phyloP scores from a whole-genome alignment of 257 asterid species.

The Scutellaria galericulata region DNA sequence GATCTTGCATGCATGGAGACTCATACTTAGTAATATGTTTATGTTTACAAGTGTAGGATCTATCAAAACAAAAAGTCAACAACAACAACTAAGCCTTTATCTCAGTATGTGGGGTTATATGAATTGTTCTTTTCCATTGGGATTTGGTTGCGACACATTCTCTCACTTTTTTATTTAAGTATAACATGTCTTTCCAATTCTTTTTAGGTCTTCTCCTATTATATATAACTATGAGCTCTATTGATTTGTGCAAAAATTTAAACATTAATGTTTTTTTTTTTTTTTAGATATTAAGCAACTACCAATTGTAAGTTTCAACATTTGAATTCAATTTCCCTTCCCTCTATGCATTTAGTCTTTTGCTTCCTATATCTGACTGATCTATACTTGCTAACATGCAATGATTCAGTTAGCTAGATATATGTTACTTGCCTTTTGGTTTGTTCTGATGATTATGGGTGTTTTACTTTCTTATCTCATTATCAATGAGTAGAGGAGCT shows the following conservation, averaged over 20 bases:
- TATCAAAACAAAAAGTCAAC: not conserved
- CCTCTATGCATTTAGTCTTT: not conserved
- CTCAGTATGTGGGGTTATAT: not conserved
- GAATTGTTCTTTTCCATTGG: not conserved
- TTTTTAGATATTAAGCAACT: not conserved
- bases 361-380: not conserved
- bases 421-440: not conserved
- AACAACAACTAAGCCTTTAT: not conserved
- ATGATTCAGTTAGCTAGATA: slow-evolving; percentile 17
- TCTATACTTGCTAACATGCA: not conserved
- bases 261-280: not conserved
- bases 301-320: not conserved
- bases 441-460: slow-evolving; percentile 20
- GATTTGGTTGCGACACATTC: not conserved
- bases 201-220: not conserved
- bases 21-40: not conserved
- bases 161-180: not conserved
- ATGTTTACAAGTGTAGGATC: not conserved
- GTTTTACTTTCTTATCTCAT: slow-evolving; percentile 26
- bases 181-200: not conserved
- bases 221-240: not conserved
- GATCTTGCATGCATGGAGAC: not conserved
- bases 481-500: slow-evolving; percentile 21
- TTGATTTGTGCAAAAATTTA: not conserved
- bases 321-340: slow-evolving; percentile 2